phyloP scores from a whole-genome alignment of 176 grass and related monocot species.

The Tillandsia fasciculata region DNA sequence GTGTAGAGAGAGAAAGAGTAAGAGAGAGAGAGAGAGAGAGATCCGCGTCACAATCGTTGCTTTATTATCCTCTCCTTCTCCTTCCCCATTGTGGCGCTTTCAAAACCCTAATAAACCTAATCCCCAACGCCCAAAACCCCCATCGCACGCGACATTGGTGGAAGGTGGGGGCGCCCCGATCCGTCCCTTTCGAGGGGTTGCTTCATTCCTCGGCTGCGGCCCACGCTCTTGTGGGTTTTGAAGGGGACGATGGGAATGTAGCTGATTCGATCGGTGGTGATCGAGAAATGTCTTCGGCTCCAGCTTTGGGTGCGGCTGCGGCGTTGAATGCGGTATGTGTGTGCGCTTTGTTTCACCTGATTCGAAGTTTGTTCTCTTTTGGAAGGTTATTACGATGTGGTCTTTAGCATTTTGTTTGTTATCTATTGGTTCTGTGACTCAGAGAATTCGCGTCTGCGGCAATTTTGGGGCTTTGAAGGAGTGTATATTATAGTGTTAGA shows the following conservation, averaged over 20 bases:
- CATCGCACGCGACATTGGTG: slow-evolving; percentile 48
- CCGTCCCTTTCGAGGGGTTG: neutral
- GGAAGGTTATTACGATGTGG: too few relatives aligned
- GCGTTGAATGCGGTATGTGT: slow-evolving; percentile 33
- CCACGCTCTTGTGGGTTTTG: slow-evolving; percentile 1
- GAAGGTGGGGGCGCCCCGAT: neutral
- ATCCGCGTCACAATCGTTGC: neutral
- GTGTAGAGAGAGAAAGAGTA: too few relatives aligned
- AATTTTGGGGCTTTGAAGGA: neutral
- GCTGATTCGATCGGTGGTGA: slow-evolving; percentile 37
- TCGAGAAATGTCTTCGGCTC: slow-evolving; percentile 54
- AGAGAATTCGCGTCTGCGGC: neutral
- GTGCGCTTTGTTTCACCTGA: too few relatives aligned
- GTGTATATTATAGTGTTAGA: neutral
- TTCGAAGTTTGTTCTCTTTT: too few relatives aligned
- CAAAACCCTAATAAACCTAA: slow-evolving; percentile 28
- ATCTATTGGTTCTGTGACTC: too few relatives aligned
- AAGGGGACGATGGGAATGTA: slow-evolving; percentile 2
- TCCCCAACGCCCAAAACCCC: slow-evolving; percentile 34
- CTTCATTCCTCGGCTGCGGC: slow-evolving; percentile 2
- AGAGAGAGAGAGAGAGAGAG: too few relatives aligned
- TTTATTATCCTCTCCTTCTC: neutral
- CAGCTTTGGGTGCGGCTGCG: slow-evolving; percentile 17
- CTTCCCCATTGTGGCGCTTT: slow-evolving; percentile 1
- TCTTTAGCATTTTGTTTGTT: too few relatives aligned